A percentile compares a stretch with the other conserved stretches of the same genome.
Conservation (phyloP, 257 asterid genomes). For the Solanum sitiens region DNA sequence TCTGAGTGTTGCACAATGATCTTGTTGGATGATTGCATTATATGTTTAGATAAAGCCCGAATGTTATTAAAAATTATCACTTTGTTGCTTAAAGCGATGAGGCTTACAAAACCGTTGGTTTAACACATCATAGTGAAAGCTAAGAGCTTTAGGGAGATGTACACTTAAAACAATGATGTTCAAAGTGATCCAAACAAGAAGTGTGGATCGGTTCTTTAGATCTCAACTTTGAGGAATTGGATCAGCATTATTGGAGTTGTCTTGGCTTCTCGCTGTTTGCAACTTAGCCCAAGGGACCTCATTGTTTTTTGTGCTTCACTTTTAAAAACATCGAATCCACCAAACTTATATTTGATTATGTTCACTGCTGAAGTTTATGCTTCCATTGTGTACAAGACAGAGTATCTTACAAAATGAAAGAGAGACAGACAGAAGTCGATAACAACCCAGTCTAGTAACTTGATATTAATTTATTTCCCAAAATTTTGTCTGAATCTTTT, state of each 20-base stretch:
- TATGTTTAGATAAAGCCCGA: neutral
- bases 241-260: neutral
- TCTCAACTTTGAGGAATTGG: neutral
- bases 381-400: neutral
- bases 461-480: neutral
- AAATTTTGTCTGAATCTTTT: neutral
- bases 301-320: neutral
- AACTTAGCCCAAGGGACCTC: neutral
- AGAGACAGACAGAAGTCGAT: neutral
- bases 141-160: neutral
- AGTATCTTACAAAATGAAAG: neutral
- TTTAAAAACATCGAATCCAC: neutral
- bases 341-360: neutral
- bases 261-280: neutral
- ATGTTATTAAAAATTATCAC: neutral
- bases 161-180: neutral
- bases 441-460: neutral
- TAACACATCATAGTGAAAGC: neutral
- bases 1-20: neutral
- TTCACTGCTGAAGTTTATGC: neutral
- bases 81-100: neutral
- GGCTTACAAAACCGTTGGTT: neutral
- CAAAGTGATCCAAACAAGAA: neutral
- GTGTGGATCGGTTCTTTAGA: neutral
- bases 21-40: neutral